phyloP scores from a whole-genome alignment of 345 rosid genomes.

The Citropsis articulata region DNA sequence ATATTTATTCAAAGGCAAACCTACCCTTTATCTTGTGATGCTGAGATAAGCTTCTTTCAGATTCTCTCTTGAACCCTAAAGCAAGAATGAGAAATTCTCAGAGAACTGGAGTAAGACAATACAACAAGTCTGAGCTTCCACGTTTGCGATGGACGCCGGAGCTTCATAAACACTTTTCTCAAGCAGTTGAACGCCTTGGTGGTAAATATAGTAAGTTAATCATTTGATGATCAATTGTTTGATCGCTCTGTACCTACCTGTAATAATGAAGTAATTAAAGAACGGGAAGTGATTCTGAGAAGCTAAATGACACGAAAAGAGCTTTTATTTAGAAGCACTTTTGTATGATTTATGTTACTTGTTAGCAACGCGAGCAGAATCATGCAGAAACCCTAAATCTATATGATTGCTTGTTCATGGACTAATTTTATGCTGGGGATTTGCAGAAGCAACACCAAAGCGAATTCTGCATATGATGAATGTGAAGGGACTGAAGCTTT shows the following conservation, averaged over 20 bases:
- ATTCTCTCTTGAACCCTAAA: slow-evolving; percentile 4
- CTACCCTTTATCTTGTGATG: background rate
- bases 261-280: background rate
- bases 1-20: slow-evolving; percentile 3
- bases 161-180: slow-evolving; percentile 40
- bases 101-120: slow-evolving; percentile 26
- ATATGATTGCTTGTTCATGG: background rate
- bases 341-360: background rate
- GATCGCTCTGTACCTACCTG: background rate
- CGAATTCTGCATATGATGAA: slow-evolving; percentile 43
- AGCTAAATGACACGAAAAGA: background rate
- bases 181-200: slow-evolving; percentile 36
- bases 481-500: slow-evolving; percentile 38
- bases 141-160: slow-evolving; percentile 49
- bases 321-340: background rate
- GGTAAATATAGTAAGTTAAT: slow-evolving; percentile 44
- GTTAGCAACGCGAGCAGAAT: background rate
- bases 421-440: background rate
- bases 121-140: slow-evolving; percentile 40
- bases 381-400: slow-evolving; percentile 5
- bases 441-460: slow-evolving; percentile 50
- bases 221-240: background rate
- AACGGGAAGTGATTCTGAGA: background rate
- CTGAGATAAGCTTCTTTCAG: background rate
- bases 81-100: slow-evolving; percentile 12